These are phyloP conservation scores for Dalbergia cultrata DNA, from an alignment of 306 rosid species.

Conservation along the genomic window DNA sequence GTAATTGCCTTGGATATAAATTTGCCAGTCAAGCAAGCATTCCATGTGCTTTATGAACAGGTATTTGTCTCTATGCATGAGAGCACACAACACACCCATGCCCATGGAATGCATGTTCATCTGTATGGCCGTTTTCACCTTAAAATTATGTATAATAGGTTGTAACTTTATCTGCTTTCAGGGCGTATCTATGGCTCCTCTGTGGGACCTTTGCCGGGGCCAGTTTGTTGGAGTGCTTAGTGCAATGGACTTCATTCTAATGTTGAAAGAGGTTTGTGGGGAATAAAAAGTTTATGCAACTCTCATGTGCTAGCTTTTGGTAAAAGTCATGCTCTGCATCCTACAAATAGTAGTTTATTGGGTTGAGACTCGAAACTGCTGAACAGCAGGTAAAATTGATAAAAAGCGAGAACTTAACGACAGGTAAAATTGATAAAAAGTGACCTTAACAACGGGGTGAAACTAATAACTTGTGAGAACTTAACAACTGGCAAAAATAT, in stretches of 20 bases:
- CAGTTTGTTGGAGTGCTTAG: conserved; percentile 81
- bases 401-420: background rate
- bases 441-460: background rate
- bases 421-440: background rate
- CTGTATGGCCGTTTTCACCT: conserved; percentile 38
- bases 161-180: conserved; percentile 51
- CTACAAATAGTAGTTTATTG: background rate
- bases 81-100: conserved; percentile 23
- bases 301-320: conserved; percentile 40
- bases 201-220: conserved; percentile 71
- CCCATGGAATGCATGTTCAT: conserved; percentile 29
- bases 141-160: conserved; percentile 27
- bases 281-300: conserved; percentile 41
- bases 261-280: conserved; percentile 80
- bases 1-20: conserved; percentile 75
- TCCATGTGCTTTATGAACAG: conserved; percentile 84
- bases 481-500: background rate
- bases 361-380: conserved; percentile 27
- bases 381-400: conserved; percentile 20
- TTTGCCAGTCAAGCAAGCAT: conserved; percentile 89
- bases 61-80: conserved; percentile 48
- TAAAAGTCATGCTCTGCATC: conserved; percentile 25
- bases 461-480: background rate
- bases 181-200: conserved; percentile 81
- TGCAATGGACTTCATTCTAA: conserved; percentile 84